Conservation (phyloP, 192 early-diverging fungal genomes). For the Backusella liffmaniae region DNA sequence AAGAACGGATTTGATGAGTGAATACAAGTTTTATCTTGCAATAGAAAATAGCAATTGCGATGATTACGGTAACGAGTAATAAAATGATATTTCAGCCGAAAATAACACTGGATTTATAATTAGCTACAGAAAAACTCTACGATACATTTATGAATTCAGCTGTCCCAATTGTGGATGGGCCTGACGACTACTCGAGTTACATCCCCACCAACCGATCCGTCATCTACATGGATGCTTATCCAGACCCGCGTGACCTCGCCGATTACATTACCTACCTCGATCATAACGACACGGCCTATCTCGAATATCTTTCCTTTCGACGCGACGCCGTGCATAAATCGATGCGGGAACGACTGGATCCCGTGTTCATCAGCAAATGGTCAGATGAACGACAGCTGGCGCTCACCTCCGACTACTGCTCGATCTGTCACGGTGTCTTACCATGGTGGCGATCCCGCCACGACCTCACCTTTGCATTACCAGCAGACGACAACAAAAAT, state of each 20-base stretch:
- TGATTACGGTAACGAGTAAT: constrained; percentile 17
- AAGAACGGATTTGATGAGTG: constrained; percentile 17
- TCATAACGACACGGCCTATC: constrained; percentile 12
- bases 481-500: neutral
- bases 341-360: neutral
- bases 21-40: constrained; percentile 25
- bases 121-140: constrained; percentile 22
- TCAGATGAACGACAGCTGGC: neutral
- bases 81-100: neutral
- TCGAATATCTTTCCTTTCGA: constrained; percentile 5
- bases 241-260: constrained; percentile 21
- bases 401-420: constrained; percentile 7
- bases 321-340: neutral
- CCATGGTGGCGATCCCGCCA: constrained; percentile 1
- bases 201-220: constrained; percentile 6
- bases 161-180: constrained; percentile 23
- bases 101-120: neutral
- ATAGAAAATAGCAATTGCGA: constrained; percentile 24
- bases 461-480: neutral
- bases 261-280: constrained; percentile 17
- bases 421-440: constrained; percentile 10
- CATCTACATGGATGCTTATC: constrained; percentile 22
- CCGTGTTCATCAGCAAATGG: constrained; percentile 8
- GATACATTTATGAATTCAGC: constrained; percentile 19
- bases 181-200: constrained; percentile 1